Evolutionary conservation across 2,329 filamentous ascomycete genomes (phyloP).

Genomic region (Hypoxylon sp.): DNA sequence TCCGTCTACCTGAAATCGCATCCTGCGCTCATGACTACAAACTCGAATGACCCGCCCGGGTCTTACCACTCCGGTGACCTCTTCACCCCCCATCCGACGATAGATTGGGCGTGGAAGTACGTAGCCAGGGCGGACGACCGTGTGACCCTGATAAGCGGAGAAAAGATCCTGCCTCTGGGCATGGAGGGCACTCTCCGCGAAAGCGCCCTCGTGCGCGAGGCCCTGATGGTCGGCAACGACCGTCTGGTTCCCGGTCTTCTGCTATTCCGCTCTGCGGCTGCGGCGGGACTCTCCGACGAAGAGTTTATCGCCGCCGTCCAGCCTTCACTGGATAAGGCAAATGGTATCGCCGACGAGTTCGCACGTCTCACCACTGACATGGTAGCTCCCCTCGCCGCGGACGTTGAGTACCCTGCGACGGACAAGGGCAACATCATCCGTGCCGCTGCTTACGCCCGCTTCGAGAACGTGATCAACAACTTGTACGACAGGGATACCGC

Average conservation of each 20-base stretch:
- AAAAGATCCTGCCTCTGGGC: conserved; percentile 54
- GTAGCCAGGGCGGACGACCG: conserved; percentile 54
- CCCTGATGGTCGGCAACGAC: conserved; percentile 52
- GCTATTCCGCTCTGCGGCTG: conserved; percentile 47
- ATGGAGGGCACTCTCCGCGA: conserved; percentile 53
- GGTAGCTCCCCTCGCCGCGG: conserved; percentile 51
- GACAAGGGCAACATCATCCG: conserved; percentile 62
- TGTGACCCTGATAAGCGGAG: conserved; percentile 54
- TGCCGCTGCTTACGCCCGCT: conserved; percentile 53
- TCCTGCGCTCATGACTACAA: conserved; percentile 50
- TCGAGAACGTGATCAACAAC: conserved; percentile 48
- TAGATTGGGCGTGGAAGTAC: conserved; percentile 55
- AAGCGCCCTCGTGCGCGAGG: conserved; percentile 50
- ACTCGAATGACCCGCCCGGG: conserved; percentile 53
- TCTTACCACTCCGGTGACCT: conserved; percentile 54
- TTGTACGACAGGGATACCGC: conserved; percentile 47
- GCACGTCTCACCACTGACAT: conserved; percentile 58
- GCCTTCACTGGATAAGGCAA: conserved; percentile 54
- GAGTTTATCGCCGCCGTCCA: conserved; percentile 54
- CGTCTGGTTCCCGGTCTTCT: conserved; percentile 50
- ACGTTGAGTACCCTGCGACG: conserved; percentile 54
- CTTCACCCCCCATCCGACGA: conserved; percentile 53
- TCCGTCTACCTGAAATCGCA: conserved; percentile 52
- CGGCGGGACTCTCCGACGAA: conserved; percentile 45
- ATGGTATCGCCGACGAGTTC: conserved; percentile 56